Evolutionary conservation across 2,329 filamentous ascomycete species (phyloP).

Genomic region (Nothophaeocryptopus gaeumannii): DNA sequence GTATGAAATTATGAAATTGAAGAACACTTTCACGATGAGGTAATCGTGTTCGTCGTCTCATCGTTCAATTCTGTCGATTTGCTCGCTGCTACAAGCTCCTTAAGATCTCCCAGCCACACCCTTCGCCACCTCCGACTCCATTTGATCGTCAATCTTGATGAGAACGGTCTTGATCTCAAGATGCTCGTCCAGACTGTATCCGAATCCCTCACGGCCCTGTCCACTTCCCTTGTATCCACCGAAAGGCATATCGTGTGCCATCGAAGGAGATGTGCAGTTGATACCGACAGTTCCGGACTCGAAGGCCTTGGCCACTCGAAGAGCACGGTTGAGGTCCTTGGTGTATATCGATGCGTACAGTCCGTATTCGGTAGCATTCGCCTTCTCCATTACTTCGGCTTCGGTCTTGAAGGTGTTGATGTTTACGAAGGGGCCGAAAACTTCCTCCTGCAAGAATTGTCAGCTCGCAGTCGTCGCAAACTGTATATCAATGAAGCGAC

Average conservation of each 20-base stretch:
- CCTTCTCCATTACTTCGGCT: conserved; percentile 35
- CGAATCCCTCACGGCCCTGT: conserved; percentile 18
- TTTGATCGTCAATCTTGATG: conserved; percentile 23
- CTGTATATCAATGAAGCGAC: neutral
- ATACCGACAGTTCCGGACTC: conserved; percentile 42
- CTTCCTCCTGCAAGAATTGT: conserved; percentile 29
- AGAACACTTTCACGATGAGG: too few species aligned
- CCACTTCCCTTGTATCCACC: conserved; percentile 42
- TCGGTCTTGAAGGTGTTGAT: conserved; percentile 39
- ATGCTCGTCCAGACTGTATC: conserved; percentile 23
- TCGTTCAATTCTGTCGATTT: too few species aligned
- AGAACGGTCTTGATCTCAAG: conserved; percentile 25
- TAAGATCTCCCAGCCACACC: too few species aligned
- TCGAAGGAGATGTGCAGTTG: conserved; percentile 40
- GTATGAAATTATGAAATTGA: too few species aligned
- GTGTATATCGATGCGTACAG: conserved; percentile 40
- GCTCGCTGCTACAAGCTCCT: too few species aligned
- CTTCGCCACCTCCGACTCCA: neutral
- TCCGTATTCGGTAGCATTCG: conserved; percentile 40
- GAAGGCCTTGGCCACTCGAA: conserved; percentile 41
- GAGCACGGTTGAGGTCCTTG: conserved; percentile 37
- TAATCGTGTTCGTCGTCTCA: too few species aligned
- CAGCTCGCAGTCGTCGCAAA: neutral
- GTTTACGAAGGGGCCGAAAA: conserved; percentile 40
- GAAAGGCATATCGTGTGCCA: conserved; percentile 39